Base-by-base conservation (phyloP, 257 asterid genomes). In the Haberlea rhodopensis region DNA sequence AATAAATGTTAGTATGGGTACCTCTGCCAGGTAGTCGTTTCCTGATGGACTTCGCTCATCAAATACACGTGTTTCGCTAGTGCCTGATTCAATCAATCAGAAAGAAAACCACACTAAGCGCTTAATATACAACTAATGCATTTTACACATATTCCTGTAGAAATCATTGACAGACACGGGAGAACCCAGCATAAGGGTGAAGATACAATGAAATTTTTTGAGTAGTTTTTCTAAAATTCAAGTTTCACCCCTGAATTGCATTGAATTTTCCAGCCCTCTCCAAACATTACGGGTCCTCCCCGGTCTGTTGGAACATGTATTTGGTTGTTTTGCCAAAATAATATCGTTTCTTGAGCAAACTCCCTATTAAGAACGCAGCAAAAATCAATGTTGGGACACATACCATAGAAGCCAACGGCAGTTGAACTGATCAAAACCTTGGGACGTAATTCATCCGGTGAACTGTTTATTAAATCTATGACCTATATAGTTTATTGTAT, bases 321-420 rank as follows among this genome's bases (percentile, higher is more conserved):
- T 58, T 43, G 53, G 34, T 22, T 16, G 19, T 23, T 56, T 43
- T n/a, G 21, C 48, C 26, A 64, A 19, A 51, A 6, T 6, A 3
- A 15, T 25, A 2, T 10, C 13, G 7, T 3, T 20, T 66, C 15
- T 32, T 32, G 43, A 37, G 37, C 15, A 23, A 66, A 54, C 15
- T 55, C 13, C n/a, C 18, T 3, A 4, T 1, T 25, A 55, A 20
- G 48, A 66, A 53, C 24, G 27, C 21, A 32, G 28, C 22, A 18
- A 23, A 52, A 20, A 28, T 43, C 4, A 49, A 28, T 20, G 11
- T 19, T 32, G 53, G 34, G 63, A n/a, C 45, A 68, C 78, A 59
- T 81, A 89, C 98, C 98, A 40, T 91, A 91, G 83, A 84, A 91
- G 63, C 98, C 98, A 55, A 89, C 85, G 7, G 98, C 98, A 43